Conservation (phyloP, 768 basidiomycete species). For the Lactarius sanguifluus region DNA sequence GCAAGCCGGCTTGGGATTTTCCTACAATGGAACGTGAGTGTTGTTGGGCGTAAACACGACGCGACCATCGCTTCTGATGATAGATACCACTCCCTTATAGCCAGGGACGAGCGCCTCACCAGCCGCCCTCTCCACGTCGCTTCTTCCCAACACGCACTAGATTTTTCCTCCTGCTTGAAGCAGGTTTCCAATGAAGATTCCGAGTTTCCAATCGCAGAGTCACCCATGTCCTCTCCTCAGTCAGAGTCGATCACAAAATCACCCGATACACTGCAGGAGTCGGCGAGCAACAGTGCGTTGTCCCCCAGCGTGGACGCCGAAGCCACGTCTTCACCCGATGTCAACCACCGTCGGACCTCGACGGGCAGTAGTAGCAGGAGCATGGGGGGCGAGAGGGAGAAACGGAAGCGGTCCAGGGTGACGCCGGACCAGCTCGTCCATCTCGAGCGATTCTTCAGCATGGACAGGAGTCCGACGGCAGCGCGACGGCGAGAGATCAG, state of each 20-base stretch:
- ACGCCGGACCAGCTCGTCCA: conserved; percentile 78
- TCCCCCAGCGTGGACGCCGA: conserved; percentile 24
- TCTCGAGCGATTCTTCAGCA: conserved; percentile 66
- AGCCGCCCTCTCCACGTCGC: conserved; percentile 7
- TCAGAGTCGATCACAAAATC: conserved; percentile 26
- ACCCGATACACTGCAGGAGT: conserved; percentile 17
- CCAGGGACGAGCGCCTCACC: conserved; percentile 27
- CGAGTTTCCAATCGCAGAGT: conserved; percentile 20
- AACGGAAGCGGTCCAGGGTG: conserved; percentile 74
- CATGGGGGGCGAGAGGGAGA: conserved; percentile 42
- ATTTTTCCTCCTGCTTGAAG: conserved; percentile 8
- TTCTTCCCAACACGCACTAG: conserved; percentile 6
- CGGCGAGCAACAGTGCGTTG: conserved; percentile 16
- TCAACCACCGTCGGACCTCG: conserved; percentile 17
- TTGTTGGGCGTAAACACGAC: neutral
- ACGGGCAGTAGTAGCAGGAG: conserved; percentile 32
- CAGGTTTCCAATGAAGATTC: conserved; percentile 10
- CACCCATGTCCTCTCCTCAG: conserved; percentile 25
- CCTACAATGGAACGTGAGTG: conserved; percentile 30
- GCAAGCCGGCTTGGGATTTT: conserved; percentile 29
- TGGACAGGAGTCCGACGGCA: conserved; percentile 71
- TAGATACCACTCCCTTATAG: conserved; percentile 1
- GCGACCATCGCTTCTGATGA: neutral
- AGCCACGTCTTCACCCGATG: conserved; percentile 22
- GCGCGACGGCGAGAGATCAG: conserved; percentile 71